Percentiles rank a stretch among this genome's conserved stretches.
phyloP scores from a whole-genome alignment of 1,284 basidiomycete species.

The Pseudozyma sp. region DNA sequence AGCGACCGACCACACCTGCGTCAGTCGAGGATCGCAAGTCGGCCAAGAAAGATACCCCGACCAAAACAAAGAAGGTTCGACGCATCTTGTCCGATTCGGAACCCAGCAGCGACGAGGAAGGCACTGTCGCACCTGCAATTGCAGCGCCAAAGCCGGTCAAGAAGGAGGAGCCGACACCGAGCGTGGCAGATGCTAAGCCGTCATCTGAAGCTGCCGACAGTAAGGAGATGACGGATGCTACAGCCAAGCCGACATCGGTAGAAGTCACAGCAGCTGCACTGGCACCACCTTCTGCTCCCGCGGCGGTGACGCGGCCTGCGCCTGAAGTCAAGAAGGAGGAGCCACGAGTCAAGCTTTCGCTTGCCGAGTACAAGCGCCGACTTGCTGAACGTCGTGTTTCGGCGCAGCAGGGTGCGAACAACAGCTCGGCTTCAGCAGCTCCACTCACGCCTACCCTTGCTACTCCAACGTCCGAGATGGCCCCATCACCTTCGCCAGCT shows the following conservation, averaged over 20 bases:
- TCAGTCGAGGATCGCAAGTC: slow-evolving; percentile 17
- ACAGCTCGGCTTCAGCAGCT: slow-evolving; percentile 5
- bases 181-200: not conserved
- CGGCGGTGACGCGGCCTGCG: slow-evolving; percentile 10
- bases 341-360: slow-evolving; percentile 60
- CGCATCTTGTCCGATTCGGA: slow-evolving; percentile 41
- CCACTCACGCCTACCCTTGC: slow-evolving; percentile 21
- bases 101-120: slow-evolving; percentile 28
- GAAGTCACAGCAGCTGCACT: not conserved
- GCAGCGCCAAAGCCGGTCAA: slow-evolving; percentile 5
- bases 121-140: not conserved
- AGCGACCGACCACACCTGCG: slow-evolving; percentile 9
- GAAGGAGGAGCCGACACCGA: slow-evolving; percentile 3
- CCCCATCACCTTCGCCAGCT: slow-evolving; percentile 30
- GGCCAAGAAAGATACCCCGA: slow-evolving; percentile 25
- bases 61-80: slow-evolving; percentile 38
- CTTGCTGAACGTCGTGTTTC: slow-evolving; percentile 61
- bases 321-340: slow-evolving; percentile 48
- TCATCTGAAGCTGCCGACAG: not conserved
- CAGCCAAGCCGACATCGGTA: not conserved
- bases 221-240: slow-evolving; percentile 1
- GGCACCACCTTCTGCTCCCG: not conserved
- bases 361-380: slow-evolving; percentile 67
- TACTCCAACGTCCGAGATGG: slow-evolving; percentile 24
- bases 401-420: slow-evolving; percentile 26